Evolutionary conservation across 2,329 filamentous ascomycete species (phyloP), one percentile per base, ranked within the genome.

Genomic region (Aspergillus felis): DNA sequence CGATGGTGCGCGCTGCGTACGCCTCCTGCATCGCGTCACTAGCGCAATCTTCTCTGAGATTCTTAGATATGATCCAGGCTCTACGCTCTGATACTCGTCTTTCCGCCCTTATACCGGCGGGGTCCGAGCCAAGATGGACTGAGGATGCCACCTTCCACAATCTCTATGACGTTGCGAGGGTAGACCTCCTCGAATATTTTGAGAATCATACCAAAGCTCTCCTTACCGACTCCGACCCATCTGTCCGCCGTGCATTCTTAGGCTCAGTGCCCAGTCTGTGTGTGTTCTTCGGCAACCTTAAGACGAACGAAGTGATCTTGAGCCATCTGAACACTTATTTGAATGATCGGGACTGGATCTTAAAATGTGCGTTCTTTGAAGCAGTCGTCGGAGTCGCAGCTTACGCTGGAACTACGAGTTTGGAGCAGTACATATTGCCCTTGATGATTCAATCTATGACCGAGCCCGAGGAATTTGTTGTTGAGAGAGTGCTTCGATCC

Each of bases 261-360:
- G 89, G 89, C 8, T 97, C 94, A 7, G 92, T 99, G 0, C 89
- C 92, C 0, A 90, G 92, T 61, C 81, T 99, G 1, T 99, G 94
- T 71, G 86, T 97, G 64, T 97, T 99, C 74, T 97, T 99, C 64
- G 92, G 91, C 3, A 92, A 90, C 59, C 84, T 87, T n/a, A 89
- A 92, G 68, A 89, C 93, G 1, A 97, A 95, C 71, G 94, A 99
- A 69, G 91, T 99, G n/a, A 87, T 99, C 17, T 79, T 99, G 24
- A 96, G 92, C 32, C 94, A 99, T 76, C 80, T 99, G 28, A 97
- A 97, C 69, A 99, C 94, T 0, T 99, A 99, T 67, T 78, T 99
- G 8, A 99, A 99, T 64, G 94, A 97, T 67, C 86, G 89, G 46
- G 92, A 99, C 71, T 99, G 94, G 94, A 91, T 91, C 72, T 78